Conservation (phyloP, 306 rosid species). For the Cotoneaster glaucophyllus region DNA sequence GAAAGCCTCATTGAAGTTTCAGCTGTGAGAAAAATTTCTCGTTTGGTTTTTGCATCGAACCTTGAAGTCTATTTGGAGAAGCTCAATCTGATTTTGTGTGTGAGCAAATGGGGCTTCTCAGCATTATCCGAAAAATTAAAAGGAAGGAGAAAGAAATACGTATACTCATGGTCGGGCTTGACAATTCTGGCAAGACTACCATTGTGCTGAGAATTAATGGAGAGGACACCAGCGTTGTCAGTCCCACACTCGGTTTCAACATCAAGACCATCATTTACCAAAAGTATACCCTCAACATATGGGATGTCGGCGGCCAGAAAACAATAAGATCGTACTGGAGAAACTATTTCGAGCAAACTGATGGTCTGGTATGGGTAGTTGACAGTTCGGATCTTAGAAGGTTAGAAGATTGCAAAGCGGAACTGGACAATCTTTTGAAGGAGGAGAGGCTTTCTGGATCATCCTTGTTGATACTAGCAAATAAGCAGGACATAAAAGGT, state of each 20-base stretch:
- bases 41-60: background rate
- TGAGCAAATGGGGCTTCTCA: constrained; percentile 70
- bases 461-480: constrained; percentile 65
- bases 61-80: background rate
- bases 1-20: background rate
- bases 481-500: constrained; percentile 78
- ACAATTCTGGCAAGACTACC: constrained; percentile 90
- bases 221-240: constrained; percentile 89
- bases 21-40: too few species aligned
- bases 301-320: constrained; percentile 79
- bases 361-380: constrained; percentile 77
- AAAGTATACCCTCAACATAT: constrained; percentile 63
- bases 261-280: constrained; percentile 85
- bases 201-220: constrained; percentile 86
- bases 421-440: constrained; percentile 65
- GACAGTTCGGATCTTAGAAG: constrained; percentile 71
- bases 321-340: constrained; percentile 80
- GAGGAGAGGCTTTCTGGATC: constrained; percentile 82
- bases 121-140: constrained; percentile 76
- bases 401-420: constrained; percentile 71
- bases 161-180: constrained; percentile 90
- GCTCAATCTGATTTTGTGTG: background rate
- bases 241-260: constrained; percentile 95
- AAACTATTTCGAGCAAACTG: constrained; percentile 77
- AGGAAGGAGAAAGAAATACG: constrained; percentile 94